Base-by-base conservation (phyloP, 106 monocot species). In the Ottelia alismoides region DNA sequence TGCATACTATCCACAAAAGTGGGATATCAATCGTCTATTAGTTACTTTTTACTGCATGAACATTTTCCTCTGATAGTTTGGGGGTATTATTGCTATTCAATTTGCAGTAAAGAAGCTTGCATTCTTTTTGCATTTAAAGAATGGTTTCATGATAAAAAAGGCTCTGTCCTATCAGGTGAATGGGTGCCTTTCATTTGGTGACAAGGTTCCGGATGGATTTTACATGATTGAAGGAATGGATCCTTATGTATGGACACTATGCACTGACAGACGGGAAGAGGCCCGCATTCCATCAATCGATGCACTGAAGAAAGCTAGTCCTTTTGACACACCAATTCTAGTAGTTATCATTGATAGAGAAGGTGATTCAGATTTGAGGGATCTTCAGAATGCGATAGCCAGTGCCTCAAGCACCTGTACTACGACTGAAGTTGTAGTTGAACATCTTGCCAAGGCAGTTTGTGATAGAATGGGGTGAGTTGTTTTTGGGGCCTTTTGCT, bases 191-290 rank as follows among this genome's bases (percentile, higher is more conserved):
- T 89, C 96, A n/a, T 96, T 85, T 53, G 56, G 69, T 67, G 82
- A 88, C 53, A 78, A 67, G 53, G 62, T 96, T 65, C 89, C 81
- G 40, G 96, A 96, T 82, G 96, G 88, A 3, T 96, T 96, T 51
- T 96, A 96, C 74, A 50, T 82, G 58, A 94, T 94, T 61, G 84
- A 81, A 63, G 94, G 94, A 46, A 78, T 94, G 80, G 88, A 84
- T 69, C 96, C 96, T 4, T 82, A 82, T 64, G 89, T 89, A 2
- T 96, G 96, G 96, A 76, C 76, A 19, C 63, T 96, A 43, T 96
- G 96, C 69, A 85, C 72, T 55, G 83, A 87, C 76, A 60, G 68
- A 16, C 74, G 72, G 28, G 81, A 81, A 64, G 94, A 88, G 35
- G 78, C 70, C 66, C 75, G 84, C 28, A 84, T 94, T 47, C 94